Conservation (phyloP, 2,329 filamentous ascomycete genomes). For the Camillea tinctor region DNA sequence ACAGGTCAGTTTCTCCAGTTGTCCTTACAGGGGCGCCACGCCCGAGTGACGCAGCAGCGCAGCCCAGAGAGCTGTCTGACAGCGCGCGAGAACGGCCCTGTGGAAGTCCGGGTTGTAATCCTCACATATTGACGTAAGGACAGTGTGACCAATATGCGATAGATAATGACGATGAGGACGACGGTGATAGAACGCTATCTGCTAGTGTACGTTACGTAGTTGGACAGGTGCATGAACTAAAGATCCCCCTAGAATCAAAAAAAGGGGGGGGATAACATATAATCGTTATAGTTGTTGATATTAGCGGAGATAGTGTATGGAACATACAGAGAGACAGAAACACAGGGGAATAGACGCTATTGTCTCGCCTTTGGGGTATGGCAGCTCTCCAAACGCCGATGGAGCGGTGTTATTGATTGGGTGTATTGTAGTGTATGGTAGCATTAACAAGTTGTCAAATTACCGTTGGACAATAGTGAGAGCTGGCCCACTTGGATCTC, state of each 20-base stretch:
- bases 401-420: neutral
- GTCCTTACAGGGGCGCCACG: slow-evolving; percentile 17
- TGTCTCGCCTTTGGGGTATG: neutral
- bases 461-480: slow-evolving; percentile 8
- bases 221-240: neutral
- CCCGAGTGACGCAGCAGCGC: slow-evolving; percentile 26
- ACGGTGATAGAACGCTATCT: neutral
- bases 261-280: too few relatives aligned
- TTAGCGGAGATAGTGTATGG: too few relatives aligned
- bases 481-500: slow-evolving; percentile 15
- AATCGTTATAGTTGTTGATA: too few relatives aligned
- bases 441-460: slow-evolving; percentile 15
- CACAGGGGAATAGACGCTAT: too few relatives aligned
- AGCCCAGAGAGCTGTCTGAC: slow-evolving; percentile 1
- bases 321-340: too few relatives aligned
- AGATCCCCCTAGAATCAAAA: too few relatives aligned
- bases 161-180: neutral
- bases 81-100: neutral
- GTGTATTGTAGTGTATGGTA: neutral
- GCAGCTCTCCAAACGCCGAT: neutral
- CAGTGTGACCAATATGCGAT: neutral
- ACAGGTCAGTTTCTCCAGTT: slow-evolving; percentile 22
- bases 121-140: neutral
- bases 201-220: neutral
- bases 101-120: neutral